Conservation (phyloP, 371 early-diverging fungal species). For the Mortierella sp. region DNA sequence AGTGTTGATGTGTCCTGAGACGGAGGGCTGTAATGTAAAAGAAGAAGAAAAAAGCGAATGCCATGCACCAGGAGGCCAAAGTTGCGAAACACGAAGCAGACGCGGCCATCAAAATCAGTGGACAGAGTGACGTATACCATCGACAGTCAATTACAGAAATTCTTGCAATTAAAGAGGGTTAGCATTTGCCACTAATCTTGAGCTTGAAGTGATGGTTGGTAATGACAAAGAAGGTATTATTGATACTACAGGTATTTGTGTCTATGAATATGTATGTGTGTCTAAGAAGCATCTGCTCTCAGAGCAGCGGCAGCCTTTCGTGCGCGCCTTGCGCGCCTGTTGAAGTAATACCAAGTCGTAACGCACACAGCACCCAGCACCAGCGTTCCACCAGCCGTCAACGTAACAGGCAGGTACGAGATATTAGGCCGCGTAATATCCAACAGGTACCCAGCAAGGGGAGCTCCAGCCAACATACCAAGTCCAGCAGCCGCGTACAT, state of each 20-base stretch:
- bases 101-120: not conserved
- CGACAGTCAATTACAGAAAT: not conserved
- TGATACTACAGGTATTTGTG: too few relatives aligned
- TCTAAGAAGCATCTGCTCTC: not conserved
- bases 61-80: not conserved
- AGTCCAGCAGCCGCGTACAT: conserved; percentile 47
- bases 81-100: conserved; percentile 23
- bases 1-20: not conserved
- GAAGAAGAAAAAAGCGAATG: not conserved
- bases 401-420: conserved; percentile 46
- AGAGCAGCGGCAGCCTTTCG: conserved; percentile 18
- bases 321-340: conserved; percentile 10
- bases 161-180: not conserved
- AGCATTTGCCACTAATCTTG: not conserved
- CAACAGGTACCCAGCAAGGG: conserved; percentile 44
- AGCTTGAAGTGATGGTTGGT: not conserved
- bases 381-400: conserved; percentile 39
- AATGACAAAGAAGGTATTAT: too few relatives aligned
- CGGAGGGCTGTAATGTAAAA: not conserved
- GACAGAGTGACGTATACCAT: not conserved
- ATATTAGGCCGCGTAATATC: conserved; percentile 42
- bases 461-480: conserved; percentile 51
- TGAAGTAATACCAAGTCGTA: conserved; percentile 30
- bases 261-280: not conserved
- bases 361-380: conserved; percentile 33